phyloP scores from a whole-genome alignment of 1,284 basidiomycete species.

The Schizophyllum commune region DNA sequence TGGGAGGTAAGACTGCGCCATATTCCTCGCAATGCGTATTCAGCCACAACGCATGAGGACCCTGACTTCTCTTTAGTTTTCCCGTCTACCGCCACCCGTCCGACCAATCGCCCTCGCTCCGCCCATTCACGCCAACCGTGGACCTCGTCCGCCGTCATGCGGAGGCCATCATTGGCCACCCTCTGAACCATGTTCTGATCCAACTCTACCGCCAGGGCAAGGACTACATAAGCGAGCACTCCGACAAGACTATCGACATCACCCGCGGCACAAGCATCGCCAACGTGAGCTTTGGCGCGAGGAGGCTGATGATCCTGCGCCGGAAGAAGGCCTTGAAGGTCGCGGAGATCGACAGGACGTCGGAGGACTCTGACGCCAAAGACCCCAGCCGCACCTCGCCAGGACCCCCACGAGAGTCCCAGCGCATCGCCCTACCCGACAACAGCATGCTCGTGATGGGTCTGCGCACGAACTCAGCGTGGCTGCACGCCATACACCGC shows the following conservation, averaged over 20 bases:
- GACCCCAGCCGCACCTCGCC: slow-evolving; percentile 3
- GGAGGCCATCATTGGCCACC: slow-evolving; percentile 33
- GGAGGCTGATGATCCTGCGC: slow-evolving; percentile 62
- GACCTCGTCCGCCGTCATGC: slow-evolving; percentile 52
- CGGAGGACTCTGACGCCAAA: neutral
- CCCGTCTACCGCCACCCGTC: slow-evolving; percentile 74
- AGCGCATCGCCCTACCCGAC: slow-evolving; percentile 63
- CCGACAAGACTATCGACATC: slow-evolving; percentile 75
- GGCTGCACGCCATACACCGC: slow-evolving; percentile 63
- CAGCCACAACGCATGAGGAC: no score
- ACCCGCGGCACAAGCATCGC: slow-evolving; percentile 62
- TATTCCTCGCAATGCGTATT: neutral
- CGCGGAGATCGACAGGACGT: slow-evolving; percentile 5
- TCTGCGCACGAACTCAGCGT: slow-evolving; percentile 56
- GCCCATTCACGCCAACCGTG: slow-evolving; percentile 60
- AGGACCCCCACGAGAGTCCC: slow-evolving; percentile 30
- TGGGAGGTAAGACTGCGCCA: slow-evolving; percentile 40
- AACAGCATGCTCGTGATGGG: slow-evolving; percentile 76
- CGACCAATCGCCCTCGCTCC: slow-evolving; percentile 61
- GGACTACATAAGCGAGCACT: slow-evolving; percentile 77
- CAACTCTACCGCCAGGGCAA: slow-evolving; percentile 68
- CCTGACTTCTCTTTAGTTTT: slow-evolving; percentile 32
- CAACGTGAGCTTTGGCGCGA: slow-evolving; percentile 70
- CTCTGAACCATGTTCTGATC: slow-evolving; percentile 68
- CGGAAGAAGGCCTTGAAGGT: slow-evolving; percentile 54